Conservation (phyloP, 2,329 filamentous ascomycete species). For the Cytospora paraplurivora region DNA sequence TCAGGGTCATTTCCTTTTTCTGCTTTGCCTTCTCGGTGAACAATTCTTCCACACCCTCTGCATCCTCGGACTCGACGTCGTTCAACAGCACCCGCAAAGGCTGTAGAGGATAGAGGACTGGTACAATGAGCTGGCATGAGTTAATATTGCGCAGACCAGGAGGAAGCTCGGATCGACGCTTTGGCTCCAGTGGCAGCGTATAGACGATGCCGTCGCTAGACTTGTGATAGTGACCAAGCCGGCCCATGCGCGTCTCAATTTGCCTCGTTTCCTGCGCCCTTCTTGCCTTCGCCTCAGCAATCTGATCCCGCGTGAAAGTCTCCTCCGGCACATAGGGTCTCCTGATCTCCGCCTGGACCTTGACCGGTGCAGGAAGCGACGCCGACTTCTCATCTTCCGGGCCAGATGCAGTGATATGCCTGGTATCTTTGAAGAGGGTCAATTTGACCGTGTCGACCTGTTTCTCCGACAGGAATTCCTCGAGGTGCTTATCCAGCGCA, state of each 20-base stretch:
- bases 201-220: slow-evolving; percentile 71
- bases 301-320: slow-evolving; percentile 61
- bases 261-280: slow-evolving; percentile 69
- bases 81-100: slow-evolving; percentile 66
- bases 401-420: slow-evolving; percentile 43
- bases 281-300: slow-evolving; percentile 61
- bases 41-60: slow-evolving; percentile 63
- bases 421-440: slow-evolving; percentile 60
- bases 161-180: slow-evolving; percentile 62
- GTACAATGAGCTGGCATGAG: slow-evolving; percentile 69
- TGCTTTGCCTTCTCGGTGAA: slow-evolving; percentile 62
- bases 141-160: slow-evolving; percentile 61
- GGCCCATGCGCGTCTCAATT: slow-evolving; percentile 73
- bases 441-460: slow-evolving; percentile 75
- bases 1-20: slow-evolving; percentile 63
- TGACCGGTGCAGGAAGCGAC: neutral
- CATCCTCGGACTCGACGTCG: slow-evolving; percentile 61
- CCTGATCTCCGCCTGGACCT: neutral
- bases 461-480: slow-evolving; percentile 67
- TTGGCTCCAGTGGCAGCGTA: slow-evolving; percentile 69
- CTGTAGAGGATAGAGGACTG: slow-evolving; percentile 71
- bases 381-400: slow-evolving; percentile 5
- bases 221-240: slow-evolving; percentile 66
- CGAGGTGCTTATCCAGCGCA: slow-evolving; percentile 71
- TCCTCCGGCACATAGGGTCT: slow-evolving; percentile 46